These are phyloP conservation scores for Cerioporus squamosus DNA, from an alignment of 1,284 basidiomycete genomes.

Conservation along the genomic window DNA sequence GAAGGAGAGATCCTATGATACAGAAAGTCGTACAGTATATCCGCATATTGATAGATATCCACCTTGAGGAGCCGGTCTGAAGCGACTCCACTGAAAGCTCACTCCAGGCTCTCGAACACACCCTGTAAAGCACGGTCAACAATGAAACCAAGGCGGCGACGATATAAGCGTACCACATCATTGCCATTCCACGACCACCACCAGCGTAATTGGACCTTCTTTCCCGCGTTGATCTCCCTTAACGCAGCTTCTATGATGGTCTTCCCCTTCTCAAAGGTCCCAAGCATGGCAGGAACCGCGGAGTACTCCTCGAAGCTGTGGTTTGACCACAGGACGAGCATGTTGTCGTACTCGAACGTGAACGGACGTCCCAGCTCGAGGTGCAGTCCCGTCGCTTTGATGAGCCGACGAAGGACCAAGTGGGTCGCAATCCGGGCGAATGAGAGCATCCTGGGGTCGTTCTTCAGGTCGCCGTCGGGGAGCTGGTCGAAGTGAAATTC, in stretches of 20 bases:
- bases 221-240: neutral
- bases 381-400: neutral
- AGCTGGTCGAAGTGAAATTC: constrained; percentile 1
- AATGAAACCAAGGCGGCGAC: neutral
- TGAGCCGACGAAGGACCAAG: neutral
- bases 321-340: constrained; percentile 4
- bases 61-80: neutral
- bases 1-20: too few species aligned
- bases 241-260: neutral
- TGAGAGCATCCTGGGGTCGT: neutral
- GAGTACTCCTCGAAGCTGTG: neutral
- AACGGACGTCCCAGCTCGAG: neutral
- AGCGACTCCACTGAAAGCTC: neutral
- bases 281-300: neutral
- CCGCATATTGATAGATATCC: neutral
- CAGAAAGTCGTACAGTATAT: neutral
- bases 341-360: neutral
- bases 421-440: neutral
- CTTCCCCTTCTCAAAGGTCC: neutral
- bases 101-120: neutral
- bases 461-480: neutral
- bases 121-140: neutral
- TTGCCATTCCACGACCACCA: constrained; percentile 3
- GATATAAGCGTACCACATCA: neutral
- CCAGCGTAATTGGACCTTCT: constrained; percentile 1